phyloP scores from a whole-genome alignment of 2,329 filamentous ascomycete species.

The Pseudogymnoascus sp. region DNA sequence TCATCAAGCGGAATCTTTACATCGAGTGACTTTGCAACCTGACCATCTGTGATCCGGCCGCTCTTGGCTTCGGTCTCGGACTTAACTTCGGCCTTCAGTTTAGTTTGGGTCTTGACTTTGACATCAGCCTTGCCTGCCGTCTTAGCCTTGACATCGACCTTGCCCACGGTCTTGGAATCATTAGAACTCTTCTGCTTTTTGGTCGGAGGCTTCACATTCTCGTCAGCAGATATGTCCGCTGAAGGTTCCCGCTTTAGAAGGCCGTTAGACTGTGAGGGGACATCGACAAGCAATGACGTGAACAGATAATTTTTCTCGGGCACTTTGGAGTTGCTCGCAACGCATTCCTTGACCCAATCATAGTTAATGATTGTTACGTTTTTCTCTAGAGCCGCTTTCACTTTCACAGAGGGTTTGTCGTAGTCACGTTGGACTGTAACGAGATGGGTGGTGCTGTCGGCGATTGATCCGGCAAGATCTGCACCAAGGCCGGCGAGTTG shows the following conservation, averaged over 20 bases:
- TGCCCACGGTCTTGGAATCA: conserved; percentile 27
- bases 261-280: conserved; percentile 15
- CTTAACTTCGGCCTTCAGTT: conserved; percentile 12
- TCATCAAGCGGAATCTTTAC: conserved; percentile 48
- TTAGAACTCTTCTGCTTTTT: conserved; percentile 29
- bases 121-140: conserved; percentile 24
- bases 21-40: conserved; percentile 43
- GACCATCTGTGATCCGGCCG: conserved; percentile 35
- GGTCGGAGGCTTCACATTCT: conserved; percentile 26
- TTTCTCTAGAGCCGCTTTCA: conserved; percentile 34
- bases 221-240: conserved; percentile 22
- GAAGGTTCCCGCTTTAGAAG: conserved; percentile 19
- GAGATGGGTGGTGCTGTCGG: conserved; percentile 48
- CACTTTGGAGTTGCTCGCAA: conserved; percentile 37
- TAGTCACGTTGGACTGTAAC: conserved; percentile 50
- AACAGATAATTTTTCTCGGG: conserved; percentile 31
- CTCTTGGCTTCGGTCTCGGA: conserved; percentile 16
- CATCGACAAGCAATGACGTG: conserved; percentile 14
- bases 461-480: conserved; percentile 41
- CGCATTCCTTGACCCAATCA: conserved; percentile 57
- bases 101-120: conserved; percentile 14
- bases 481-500: conserved; percentile 46
- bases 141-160: conserved; percentile 22
- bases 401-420: conserved; percentile 45
- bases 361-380: conserved; percentile 51